A percentile compares a stretch with the other conserved stretches of the same genome.
These are phyloP conservation scores for Cunninghamia lanceolata DNA, from an alignment of 75 land plant genomes.

Conservation along the genomic window DNA sequence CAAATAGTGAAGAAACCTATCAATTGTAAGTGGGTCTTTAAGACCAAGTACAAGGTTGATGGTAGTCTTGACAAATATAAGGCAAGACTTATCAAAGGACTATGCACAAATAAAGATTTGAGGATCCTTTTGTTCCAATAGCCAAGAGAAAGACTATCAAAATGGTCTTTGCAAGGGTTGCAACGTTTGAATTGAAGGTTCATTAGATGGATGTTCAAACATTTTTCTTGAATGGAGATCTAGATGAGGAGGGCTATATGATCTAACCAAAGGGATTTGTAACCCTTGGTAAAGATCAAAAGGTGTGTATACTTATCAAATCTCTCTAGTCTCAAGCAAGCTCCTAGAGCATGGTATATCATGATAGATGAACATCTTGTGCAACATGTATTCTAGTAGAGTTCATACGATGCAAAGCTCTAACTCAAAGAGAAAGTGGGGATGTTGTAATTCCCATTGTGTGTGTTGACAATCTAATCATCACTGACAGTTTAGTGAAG, in stretches of 20 bases:
- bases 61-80: conserved; percentile 8
- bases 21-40: conserved; percentile 19
- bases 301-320: not conserved
- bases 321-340: not conserved
- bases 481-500: not conserved
- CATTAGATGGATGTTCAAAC: not conserved
- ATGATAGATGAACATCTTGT: not conserved
- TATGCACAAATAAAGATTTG: not conserved
- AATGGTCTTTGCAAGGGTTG: not conserved
- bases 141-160: not conserved
- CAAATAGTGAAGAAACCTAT: conserved; percentile 16
- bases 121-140: not conserved
- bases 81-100: not conserved
- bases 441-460: not conserved
- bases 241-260: not conserved
- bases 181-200: not conserved
- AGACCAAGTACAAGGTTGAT: conserved; percentile 7
- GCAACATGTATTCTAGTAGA: not conserved
- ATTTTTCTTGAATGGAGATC: not conserved
- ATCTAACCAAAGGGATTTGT: not conserved
- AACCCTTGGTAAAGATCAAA: not conserved
- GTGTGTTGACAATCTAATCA: not conserved
- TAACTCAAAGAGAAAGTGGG: not conserved
- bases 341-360: not conserved
- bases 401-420: not conserved